These are phyloP conservation scores for Pochonia chlamydosporia DNA, from an alignment of 2,329 filamentous ascomycete genomes.

Conservation along the genomic window DNA sequence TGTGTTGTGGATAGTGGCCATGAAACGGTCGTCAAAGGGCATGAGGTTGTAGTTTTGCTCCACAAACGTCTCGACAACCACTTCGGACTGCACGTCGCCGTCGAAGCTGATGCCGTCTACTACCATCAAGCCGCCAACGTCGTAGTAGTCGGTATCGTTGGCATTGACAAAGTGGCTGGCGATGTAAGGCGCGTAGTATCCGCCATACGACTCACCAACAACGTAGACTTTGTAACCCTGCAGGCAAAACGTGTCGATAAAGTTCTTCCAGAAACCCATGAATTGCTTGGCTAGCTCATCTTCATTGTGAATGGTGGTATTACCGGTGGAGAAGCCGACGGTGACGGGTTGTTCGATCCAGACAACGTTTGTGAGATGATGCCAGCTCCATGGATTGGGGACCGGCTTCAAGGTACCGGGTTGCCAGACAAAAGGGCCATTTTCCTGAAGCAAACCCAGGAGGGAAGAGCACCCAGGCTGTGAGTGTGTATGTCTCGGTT, in stretches of 20 bases:
- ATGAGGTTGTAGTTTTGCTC: slow-evolving; percentile 57
- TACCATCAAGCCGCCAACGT: slow-evolving; percentile 63
- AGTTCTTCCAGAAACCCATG: slow-evolving; percentile 74
- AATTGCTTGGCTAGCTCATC: slow-evolving; percentile 67
- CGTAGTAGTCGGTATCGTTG: slow-evolving; percentile 59
- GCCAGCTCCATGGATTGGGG: slow-evolving; percentile 67
- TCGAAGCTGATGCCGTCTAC: slow-evolving; percentile 64
- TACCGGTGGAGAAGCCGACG: slow-evolving; percentile 65
- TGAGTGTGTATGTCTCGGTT: background rate
- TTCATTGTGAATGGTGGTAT: slow-evolving; percentile 57
- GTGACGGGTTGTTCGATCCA: slow-evolving; percentile 66
- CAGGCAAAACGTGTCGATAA: slow-evolving; percentile 64
- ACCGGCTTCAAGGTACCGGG: slow-evolving; percentile 62
- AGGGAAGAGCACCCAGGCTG: slow-evolving; percentile 54
- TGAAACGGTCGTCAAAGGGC: slow-evolving; percentile 56
- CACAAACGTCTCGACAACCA: slow-evolving; percentile 52
- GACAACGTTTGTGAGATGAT: slow-evolving; percentile 41
- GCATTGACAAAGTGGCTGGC: slow-evolving; percentile 65
- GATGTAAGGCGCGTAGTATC: slow-evolving; percentile 65
- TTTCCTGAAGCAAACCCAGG: slow-evolving; percentile 68
- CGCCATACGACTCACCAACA: slow-evolving; percentile 65
- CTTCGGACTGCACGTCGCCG: slow-evolving; percentile 34
- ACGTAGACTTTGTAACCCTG: slow-evolving; percentile 66
- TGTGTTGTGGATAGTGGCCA: slow-evolving; percentile 42
- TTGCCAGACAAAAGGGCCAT: slow-evolving; percentile 68